Percentiles rank a stretch among this genome's conserved stretches.
phyloP scores from a whole-genome alignment of 495 filamentous ascomycete species.

The Trichoderma reesei region DNA sequence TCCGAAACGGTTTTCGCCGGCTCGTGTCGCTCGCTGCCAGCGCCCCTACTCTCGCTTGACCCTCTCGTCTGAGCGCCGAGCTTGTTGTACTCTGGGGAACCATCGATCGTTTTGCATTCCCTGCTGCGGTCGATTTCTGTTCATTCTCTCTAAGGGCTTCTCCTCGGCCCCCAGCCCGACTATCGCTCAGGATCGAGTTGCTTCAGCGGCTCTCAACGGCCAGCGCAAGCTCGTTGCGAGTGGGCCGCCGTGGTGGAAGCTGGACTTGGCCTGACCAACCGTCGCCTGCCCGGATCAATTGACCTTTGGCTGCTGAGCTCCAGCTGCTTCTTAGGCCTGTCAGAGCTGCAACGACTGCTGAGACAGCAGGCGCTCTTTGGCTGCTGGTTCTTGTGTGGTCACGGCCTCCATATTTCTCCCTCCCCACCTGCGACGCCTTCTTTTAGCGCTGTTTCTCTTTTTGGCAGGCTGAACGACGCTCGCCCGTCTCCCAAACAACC shows the following conservation, averaged over 20 bases:
- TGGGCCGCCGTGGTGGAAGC: neutral
- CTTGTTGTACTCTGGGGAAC: neutral
- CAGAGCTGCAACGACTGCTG: neutral
- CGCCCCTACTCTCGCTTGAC: neutral
- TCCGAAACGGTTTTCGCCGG: neutral
- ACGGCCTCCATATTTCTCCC: neutral
- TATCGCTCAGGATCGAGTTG: neutral
- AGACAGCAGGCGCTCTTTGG: neutral
- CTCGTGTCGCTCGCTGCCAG: slow-evolving; percentile 6
- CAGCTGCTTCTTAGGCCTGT: neutral
- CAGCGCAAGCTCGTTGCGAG: neutral
- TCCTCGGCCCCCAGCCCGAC: neutral
- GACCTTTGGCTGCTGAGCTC: too few species aligned
- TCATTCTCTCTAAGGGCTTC: too few species aligned
- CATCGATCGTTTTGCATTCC: neutral
- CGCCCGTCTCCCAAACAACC: slow-evolving; percentile 8
- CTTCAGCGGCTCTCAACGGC: neutral
- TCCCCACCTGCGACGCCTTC: neutral
- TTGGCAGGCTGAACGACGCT: neutral
- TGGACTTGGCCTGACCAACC: neutral
- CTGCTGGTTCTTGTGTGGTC: neutral
- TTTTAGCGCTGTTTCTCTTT: slow-evolving; percentile 4
- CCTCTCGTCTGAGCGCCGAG: neutral
- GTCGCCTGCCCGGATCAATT: too few species aligned
- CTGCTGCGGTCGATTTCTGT: neutral